phyloP scores from a whole-genome alignment of 148 eudicot genomes.

The Rhododendron kiyosumense region DNA sequence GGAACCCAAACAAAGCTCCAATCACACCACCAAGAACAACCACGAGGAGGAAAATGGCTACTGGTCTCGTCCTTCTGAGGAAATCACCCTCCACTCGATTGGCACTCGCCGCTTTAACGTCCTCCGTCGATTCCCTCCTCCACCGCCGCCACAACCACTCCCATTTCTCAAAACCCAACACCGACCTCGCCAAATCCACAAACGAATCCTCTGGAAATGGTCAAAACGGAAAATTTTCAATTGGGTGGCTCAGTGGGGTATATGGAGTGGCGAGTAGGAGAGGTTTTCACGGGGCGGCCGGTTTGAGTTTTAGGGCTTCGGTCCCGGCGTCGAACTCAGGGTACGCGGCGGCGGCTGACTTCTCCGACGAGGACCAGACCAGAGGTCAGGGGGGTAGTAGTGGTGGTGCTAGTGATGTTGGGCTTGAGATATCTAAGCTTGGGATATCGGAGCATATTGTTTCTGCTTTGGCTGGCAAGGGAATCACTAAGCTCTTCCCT shows the following conservation, averaged over 20 bases:
- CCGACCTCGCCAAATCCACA: not conserved
- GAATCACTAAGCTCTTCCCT: slow-evolving; percentile 82
- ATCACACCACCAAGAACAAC: not conserved
- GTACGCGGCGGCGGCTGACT: slow-evolving; percentile 33
- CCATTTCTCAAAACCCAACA: not conserved
- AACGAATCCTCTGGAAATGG: not conserved
- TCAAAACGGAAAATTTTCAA: not conserved
- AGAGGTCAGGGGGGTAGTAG: not conserved
- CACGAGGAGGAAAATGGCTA: not conserved
- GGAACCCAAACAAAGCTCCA: not conserved
- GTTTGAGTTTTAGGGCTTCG: slow-evolving; percentile 27
- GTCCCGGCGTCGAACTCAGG: slow-evolving; percentile 24
- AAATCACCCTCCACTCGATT: slow-evolving; percentile 15
- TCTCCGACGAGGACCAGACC: slow-evolving; percentile 33
- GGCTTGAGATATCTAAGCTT: slow-evolving; percentile 74
- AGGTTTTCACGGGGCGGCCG: slow-evolving; percentile 12
- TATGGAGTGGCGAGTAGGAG: not conserved
- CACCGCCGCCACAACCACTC: not conserved
- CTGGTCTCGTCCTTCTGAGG: not conserved
- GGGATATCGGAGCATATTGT: slow-evolving; percentile 56
- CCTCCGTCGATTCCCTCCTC: slow-evolving; percentile 7
- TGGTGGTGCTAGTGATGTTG: slow-evolving; percentile 24
- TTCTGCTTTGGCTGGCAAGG: slow-evolving; percentile 48
- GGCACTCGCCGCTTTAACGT: slow-evolving; percentile 16
- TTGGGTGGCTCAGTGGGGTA: not conserved